phyloP scores from a whole-genome alignment of 192 early-diverging fungal genomes.

The Chytriomyces hyalinus region DNA sequence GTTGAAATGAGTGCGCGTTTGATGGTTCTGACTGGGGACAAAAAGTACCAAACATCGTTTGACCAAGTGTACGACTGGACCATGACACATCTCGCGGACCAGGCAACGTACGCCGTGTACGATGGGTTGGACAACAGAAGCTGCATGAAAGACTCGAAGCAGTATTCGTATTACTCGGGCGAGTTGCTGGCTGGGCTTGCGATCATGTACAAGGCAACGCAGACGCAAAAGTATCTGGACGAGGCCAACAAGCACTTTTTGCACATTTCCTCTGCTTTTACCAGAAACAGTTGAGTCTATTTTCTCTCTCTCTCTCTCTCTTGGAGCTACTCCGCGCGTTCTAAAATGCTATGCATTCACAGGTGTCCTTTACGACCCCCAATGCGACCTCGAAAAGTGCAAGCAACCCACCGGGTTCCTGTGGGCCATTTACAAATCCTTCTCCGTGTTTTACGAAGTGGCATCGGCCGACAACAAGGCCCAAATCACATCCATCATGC shows the following conservation, averaged over 20 bases:
- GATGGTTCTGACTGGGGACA: constrained; percentile 33
- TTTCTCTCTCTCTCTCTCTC: too few species aligned
- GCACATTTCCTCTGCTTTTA: constrained; percentile 3
- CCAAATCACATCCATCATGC: neutral
- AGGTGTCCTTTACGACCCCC: constrained; percentile 20
- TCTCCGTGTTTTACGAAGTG: constrained; percentile 5
- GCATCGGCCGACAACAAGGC: neutral
- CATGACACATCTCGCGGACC: constrained; percentile 1
- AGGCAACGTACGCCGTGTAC: constrained; percentile 11
- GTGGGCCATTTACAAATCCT: constrained; percentile 1
- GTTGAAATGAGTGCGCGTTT: constrained; percentile 47
- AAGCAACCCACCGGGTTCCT: neutral
- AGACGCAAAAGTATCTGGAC: constrained; percentile 5
- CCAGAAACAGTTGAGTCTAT: too few species aligned
- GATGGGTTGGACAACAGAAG: constrained; percentile 29
- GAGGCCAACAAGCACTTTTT: constrained; percentile 25
- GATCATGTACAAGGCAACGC: constrained; percentile 27
- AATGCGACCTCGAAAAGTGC: neutral
- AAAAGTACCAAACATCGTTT: constrained; percentile 37
- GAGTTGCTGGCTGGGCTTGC: constrained; percentile 34
- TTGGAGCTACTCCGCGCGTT: too few species aligned
- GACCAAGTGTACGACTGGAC: constrained; percentile 47
- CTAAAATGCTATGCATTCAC: neutral
- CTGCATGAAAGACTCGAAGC: neutral
- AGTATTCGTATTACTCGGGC: constrained; percentile 34